Evolutionary conservation across 805 yeast genomes (phyloP).

Genomic region (Myxozyma lipomycoides): DNA sequence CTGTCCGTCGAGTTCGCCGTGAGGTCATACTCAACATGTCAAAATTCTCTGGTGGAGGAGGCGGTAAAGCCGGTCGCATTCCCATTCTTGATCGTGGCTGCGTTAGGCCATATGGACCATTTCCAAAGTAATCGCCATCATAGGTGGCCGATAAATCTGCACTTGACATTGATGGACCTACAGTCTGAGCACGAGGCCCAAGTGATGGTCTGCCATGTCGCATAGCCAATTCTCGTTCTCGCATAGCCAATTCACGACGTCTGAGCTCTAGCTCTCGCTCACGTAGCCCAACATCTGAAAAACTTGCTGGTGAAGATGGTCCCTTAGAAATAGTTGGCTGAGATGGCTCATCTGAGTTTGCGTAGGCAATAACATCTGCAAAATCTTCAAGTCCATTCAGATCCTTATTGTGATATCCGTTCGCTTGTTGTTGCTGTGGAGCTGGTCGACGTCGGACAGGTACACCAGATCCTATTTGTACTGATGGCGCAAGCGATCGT

Average conservation of each 20-base stretch:
- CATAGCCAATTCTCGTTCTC: slow-evolving; percentile 16
- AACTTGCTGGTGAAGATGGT: background rate
- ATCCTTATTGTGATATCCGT: background rate
- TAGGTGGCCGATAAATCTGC: background rate
- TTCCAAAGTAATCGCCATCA: background rate
- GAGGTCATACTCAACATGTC: slow-evolving; percentile 25
- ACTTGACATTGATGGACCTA: background rate
- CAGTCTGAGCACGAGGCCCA: slow-evolving; percentile 3
- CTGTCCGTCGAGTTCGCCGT: slow-evolving; percentile 19
- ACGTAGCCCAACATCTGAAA: background rate
- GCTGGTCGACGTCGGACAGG: background rate
- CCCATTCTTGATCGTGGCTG: background rate
- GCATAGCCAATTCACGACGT: slow-evolving; percentile 13
- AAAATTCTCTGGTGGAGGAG: slow-evolving; percentile 11
- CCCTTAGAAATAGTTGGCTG: background rate
- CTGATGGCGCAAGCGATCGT: background rate
- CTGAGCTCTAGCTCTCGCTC: slow-evolving; percentile 21
- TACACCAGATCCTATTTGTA: background rate
- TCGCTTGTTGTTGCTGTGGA: background rate
- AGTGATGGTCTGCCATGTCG: background rate
- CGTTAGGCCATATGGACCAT: background rate
- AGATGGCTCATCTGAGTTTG: background rate
- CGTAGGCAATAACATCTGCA: slow-evolving; percentile 23
- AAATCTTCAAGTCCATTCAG: slow-evolving; percentile 22
- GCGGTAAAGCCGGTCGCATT: background rate